Evolutionary conservation across 83 land plant genomes (phyloP), one percentile per base, ranked within the genome.

Genomic region (Picea abies): DNA sequence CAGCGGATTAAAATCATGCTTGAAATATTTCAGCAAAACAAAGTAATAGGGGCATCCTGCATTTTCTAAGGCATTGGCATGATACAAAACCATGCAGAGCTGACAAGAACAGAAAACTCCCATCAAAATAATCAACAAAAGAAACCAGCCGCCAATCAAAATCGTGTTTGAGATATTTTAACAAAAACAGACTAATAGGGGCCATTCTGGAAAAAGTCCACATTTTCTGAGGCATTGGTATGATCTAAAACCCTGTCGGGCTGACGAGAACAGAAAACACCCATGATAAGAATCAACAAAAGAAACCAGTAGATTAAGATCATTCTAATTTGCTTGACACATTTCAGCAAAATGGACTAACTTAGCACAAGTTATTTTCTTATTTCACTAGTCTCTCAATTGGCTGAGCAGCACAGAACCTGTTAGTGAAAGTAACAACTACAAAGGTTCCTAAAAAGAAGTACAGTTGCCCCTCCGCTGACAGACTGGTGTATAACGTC

Each of bases 1-100:
- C 12, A 9, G 23, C 5, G 16, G 5, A 14, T 9, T 69, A 44
- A 91, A 63, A 65, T 83, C 84, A 26, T 87, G 85, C 76, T 91
- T 89, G 83, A 89, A 89, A 78, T 87, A 91, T 65, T 91, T 91
- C 79, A 91, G 89, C 93, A 91, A 91, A 26, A 29, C 29, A 29
- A 87, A 82, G 47, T 91, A 91, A 4, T 91, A 89, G 20, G 91
- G 89, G 5, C 5, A 41, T 41, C 44, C 44, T 41, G 44, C 44
- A 41, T 41, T 41, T 4, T 41, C 44, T 41, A 4, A 5, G 4
- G 41, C 5, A 5, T 39, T 39, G 41, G 44, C 44, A 41, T 41
- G 44, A 41, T 41, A 41, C 44, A 5, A 41, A 41, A 41, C 44
- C 44, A 41, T 4, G 44, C 5, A 41, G 44, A 41, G 44, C 44